Conservation (phyloP, 805 yeast genomes). For the Grigorovia jiainica region DNA sequence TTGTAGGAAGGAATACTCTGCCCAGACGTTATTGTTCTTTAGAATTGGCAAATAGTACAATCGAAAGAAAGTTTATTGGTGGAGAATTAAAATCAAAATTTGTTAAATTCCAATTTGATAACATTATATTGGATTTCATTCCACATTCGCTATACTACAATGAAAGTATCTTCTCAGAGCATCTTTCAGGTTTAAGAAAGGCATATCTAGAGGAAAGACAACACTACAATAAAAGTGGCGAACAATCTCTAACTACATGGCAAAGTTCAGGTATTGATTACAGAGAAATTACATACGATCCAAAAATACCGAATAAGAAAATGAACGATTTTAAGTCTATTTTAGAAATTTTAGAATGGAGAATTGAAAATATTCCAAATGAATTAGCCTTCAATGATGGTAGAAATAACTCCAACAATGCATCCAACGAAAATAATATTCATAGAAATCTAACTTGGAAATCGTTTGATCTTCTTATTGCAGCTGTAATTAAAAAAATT, state of each 20-base stretch:
- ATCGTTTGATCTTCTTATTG: conserved; percentile 66
- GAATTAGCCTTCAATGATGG: conserved; percentile 58
- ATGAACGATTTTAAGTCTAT: conserved; percentile 64
- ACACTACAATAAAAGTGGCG: background rate
- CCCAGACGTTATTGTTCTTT: conserved; percentile 70
- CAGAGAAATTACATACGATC: conserved; percentile 68
- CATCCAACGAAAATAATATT: conserved; percentile 33
- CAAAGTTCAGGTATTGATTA: conserved; percentile 80
- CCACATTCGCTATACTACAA: conserved; percentile 27
- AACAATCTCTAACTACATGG: conserved; percentile 16
- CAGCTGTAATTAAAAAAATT: conserved; percentile 64
- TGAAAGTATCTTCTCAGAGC: conserved; percentile 32
- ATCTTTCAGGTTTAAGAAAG: conserved; percentile 57
- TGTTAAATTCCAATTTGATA: conserved; percentile 53
- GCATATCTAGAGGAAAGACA: conserved; percentile 42
- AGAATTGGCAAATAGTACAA: conserved; percentile 83
- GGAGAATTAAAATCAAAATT: conserved; percentile 75
- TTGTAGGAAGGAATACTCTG: conserved; percentile 69
- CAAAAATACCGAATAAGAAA: conserved; percentile 55
- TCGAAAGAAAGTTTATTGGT: conserved; percentile 67
- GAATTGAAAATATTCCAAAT: conserved; percentile 67
- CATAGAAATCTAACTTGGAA: conserved; percentile 63
- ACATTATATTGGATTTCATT: conserved; percentile 27
- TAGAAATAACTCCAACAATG: conserved; percentile 24
- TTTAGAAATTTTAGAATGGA: conserved; percentile 65